Evolutionary conservation across 2,329 filamentous ascomycete genomes (phyloP), one percentile per base, ranked within the genome.

Genomic region (Aspergillus versicolor): DNA sequence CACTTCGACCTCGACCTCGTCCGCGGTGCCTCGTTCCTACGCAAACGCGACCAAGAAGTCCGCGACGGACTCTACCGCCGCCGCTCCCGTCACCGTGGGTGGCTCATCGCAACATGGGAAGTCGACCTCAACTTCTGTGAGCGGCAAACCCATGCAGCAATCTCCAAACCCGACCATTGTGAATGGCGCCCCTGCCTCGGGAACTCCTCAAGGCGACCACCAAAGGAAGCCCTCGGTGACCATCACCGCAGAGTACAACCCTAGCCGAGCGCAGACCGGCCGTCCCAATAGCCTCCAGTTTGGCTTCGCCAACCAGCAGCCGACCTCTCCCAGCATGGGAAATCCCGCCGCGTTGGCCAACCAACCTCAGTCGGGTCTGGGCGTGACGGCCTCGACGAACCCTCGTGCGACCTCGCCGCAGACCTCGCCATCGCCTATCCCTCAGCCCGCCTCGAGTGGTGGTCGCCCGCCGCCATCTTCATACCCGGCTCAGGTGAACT

Each of bases 341-440:
- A 75, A 91, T 85, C 75, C 86, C 57, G 76, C 80, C 47, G 79
- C 75, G 48, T 74, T 74, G 57, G 74, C 72, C 40, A 73, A 63
- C 63, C 77, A 76, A 66, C 70, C 74, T 50, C 74, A 75, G 60
- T 60, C 68, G 38, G 70, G 71, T 51, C 63, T 80, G 51, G 71
- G 70, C 56, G 76, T 83, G 57, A 86, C 70, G 75, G 82, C 74
- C 68, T 82, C 79, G 70, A 80, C 76, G 57, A 87, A 90, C 70
- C 88, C 89, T 61, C 86, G 90, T 67, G 84, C 93, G 51, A 87
- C 87, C 47, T 96, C 92, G 45, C 94, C 94, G 5, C 87, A 90
- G 48, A 88, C 89, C 65, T 97, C 93, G 45, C 94, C 94, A 4
- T 93, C 91, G 42, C 94, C 94, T 4, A 97, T 97, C 66, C 93